phyloP scores from a whole-genome alignment of 306 rosid species.

The Acacia melanoxylon region DNA sequence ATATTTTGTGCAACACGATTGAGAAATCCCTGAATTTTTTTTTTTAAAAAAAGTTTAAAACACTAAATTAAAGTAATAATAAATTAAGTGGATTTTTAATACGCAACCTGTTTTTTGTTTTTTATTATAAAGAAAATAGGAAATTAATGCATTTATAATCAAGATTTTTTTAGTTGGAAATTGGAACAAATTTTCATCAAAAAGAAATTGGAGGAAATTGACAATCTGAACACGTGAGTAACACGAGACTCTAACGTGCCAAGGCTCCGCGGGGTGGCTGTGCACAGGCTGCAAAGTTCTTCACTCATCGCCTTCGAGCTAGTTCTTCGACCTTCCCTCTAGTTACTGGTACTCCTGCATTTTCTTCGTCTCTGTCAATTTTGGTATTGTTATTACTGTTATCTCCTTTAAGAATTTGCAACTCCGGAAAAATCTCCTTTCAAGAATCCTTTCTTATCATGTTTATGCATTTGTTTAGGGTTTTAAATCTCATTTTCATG shows the following conservation, averaged over 20 bases:
- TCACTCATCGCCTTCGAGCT: neutral
- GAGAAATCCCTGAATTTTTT: neutral
- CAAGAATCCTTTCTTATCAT: neutral
- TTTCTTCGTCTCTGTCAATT: neutral
- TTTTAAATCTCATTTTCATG: conserved; percentile 18
- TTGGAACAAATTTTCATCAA: no score
- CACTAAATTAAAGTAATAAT: neutral
- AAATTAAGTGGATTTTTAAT: neutral
- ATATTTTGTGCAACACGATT: neutral
- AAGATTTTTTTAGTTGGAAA: no score
- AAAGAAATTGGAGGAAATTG: no score
- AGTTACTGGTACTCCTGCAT: neutral
- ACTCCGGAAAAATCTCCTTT: neutral
- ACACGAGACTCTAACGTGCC: neutral
- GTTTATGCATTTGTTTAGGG: conserved; percentile 34
- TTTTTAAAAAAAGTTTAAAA: neutral
- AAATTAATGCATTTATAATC: no score
- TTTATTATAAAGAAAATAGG: no score
- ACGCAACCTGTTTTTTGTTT: neutral
- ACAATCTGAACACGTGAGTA: neutral
- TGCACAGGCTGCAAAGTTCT: neutral
- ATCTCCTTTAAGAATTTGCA: neutral
- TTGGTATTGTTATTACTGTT: neutral
- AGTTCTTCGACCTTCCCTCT: neutral
- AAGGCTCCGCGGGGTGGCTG: neutral